Evolutionary conservation across 257 asterid genomes (phyloP).

Genomic region (Rhazya stricta): DNA sequence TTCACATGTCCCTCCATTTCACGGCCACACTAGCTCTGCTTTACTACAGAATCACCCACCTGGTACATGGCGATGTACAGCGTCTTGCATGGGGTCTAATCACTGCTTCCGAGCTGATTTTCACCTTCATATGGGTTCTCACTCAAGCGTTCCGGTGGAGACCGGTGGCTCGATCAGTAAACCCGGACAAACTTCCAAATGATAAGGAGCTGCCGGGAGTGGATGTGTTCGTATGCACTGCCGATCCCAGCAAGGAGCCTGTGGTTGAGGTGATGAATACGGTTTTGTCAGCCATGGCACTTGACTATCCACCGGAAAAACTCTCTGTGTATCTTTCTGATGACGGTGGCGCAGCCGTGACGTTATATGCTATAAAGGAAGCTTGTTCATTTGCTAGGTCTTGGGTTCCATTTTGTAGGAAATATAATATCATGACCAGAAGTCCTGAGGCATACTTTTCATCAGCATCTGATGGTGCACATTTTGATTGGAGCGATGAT

Average conservation of each 20-base stretch:
- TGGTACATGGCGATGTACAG: conserved; percentile 33
- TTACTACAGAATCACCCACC: conserved; percentile 51
- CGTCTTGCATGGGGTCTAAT: conserved; percentile 46
- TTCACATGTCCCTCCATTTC: conserved; percentile 55
- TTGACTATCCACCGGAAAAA: conserved; percentile 65
- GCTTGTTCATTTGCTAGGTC: conserved; percentile 48
- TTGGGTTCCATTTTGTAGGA: conserved; percentile 68
- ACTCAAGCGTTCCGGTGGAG: conserved; percentile 71
- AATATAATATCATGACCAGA: conserved; percentile 51
- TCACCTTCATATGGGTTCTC: conserved; percentile 53
- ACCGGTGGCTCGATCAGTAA: conserved; percentile 61
- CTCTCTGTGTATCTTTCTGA: conserved; percentile 74
- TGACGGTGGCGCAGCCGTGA: conserved; percentile 70
- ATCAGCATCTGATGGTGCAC: conserved; percentile 44
- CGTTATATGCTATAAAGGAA: conserved; percentile 58
- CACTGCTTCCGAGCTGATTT: conserved; percentile 48
- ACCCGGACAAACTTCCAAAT: conserved; percentile 48
- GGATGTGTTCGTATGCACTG: conserved; percentile 69
- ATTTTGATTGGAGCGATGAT: conserved; percentile 36
- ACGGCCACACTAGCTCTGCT: conserved; percentile 46
- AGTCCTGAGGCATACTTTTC: conserved; percentile 73
- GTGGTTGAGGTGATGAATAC: conserved; percentile 84
- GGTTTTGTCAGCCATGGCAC: conserved; percentile 69
- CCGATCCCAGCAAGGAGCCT: conserved; percentile 70
- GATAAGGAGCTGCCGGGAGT: conserved; percentile 44